Percentiles rank a stretch among this genome's conserved stretches.
Evolutionary conservation across 2,329 filamentous ascomycete species (phyloP).

Genomic region (Leptographium procerum): DNA sequence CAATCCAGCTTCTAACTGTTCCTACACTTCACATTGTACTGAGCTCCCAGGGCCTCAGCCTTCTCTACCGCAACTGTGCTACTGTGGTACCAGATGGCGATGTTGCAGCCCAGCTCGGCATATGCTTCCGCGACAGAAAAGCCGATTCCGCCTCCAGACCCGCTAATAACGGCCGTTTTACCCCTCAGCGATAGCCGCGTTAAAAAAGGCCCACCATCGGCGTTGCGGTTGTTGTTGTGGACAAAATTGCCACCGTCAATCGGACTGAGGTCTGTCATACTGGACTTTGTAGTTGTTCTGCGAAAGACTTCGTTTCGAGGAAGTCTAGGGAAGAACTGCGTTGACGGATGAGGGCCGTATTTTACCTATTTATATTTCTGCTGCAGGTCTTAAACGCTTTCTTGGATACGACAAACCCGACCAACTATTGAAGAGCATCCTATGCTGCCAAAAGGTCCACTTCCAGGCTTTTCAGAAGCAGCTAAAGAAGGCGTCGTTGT

Average conservation of each 20-base stretch:
- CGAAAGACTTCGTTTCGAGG: neutral
- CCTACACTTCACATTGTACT: slow-evolving; percentile 57
- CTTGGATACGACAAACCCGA: too few relatives aligned
- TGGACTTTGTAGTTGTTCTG: neutral
- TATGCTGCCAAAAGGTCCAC: too few relatives aligned
- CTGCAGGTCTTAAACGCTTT: too few relatives aligned
- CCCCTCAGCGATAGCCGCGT: slow-evolving; percentile 59
- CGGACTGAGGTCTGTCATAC: neutral
- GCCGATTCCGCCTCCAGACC: slow-evolving; percentile 56
- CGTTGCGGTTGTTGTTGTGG: slow-evolving; percentile 42
- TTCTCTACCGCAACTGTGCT: slow-evolving; percentile 53
- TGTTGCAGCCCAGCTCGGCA: slow-evolving; percentile 60
- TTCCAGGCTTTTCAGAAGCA: too few relatives aligned
- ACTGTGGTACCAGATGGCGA: slow-evolving; percentile 62
- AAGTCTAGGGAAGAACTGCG: too few relatives aligned
- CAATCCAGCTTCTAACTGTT: slow-evolving; percentile 7
- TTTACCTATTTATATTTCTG: too few relatives aligned
- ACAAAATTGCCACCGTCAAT: slow-evolving; percentile 38
- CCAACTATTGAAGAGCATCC: too few relatives aligned
- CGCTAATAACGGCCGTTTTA: slow-evolving; percentile 58
- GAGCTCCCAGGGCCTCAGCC: slow-evolving; percentile 51
- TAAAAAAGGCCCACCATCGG: slow-evolving; percentile 37
- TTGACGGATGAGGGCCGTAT: too few relatives aligned
- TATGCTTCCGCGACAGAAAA: slow-evolving; percentile 51
- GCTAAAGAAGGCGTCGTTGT: too few relatives aligned